Percentiles rank a stretch among this genome's conserved stretches.
phyloP scores from a whole-genome alignment of 2,329 filamentous ascomycete genomes.

The Anthostomella pinea region DNA sequence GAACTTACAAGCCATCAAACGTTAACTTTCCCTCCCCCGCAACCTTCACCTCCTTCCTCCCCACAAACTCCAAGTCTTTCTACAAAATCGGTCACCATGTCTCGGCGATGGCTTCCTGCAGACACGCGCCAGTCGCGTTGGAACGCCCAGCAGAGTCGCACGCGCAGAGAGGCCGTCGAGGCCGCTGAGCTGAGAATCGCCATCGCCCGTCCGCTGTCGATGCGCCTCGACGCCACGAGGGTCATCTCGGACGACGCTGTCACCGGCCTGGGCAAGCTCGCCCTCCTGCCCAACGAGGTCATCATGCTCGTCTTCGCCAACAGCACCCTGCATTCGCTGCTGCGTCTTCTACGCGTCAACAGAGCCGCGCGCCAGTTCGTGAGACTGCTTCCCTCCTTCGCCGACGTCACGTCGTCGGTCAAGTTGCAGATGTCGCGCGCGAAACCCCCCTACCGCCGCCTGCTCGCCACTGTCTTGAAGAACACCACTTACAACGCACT shows the following conservation, averaged over 20 bases:
- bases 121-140: no score
- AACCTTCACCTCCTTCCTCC: no score
- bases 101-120: no score
- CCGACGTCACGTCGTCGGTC: slow-evolving; percentile 11
- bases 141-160: no score
- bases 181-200: no score
- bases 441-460: slow-evolving; percentile 9
- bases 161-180: no score
- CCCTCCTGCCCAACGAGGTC: slow-evolving; percentile 18
- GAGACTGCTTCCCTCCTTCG: slow-evolving; percentile 9
- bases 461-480: slow-evolving; percentile 17
- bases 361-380: slow-evolving; percentile 6
- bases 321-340: slow-evolving; percentile 17
- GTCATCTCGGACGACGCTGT: slow-evolving; percentile 4
- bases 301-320: slow-evolving; percentile 17
- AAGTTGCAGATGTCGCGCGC: slow-evolving; percentile 15
- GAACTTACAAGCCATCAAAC: no score
- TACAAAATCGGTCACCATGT: no score
- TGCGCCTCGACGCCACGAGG: slow-evolving; percentile 1
- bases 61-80: no score
- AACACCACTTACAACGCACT: slow-evolving; percentile 16
- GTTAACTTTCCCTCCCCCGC: no score
- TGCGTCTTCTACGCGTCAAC: slow-evolving; percentile 17
- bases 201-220: slow-evolving; percentile 6
- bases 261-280: slow-evolving; percentile 16